Evolutionary conservation across 2,329 filamentous ascomycete species (phyloP), one percentile per base, ranked within the genome.

Genomic region (Beauveria caledonica): DNA sequence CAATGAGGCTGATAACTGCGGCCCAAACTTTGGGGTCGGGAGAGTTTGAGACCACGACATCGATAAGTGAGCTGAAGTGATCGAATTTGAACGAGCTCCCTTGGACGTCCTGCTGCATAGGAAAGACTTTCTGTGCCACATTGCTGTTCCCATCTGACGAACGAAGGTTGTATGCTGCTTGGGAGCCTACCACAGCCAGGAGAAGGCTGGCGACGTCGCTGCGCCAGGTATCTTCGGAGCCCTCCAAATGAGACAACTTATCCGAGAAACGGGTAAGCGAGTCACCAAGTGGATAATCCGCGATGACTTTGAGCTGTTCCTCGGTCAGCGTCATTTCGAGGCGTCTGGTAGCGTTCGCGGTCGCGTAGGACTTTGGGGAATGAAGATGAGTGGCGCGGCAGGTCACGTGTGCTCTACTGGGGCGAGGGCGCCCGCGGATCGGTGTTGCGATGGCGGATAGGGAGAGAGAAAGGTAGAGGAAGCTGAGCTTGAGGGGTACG

Each of bases 241-340:
- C 45, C 25, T 49, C 29, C 13, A 61, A 54, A 48, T 59, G 15
- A 15, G 21, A 11, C 51, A 48, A 36, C 49, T 61, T 17, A 7
- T 21, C 21, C 5, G 45, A 9, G 44, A 61, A 50, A 42, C 25
- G 25, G 27, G 42, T 17, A 7, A 63, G 36, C n/a, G 45, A 55
- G 23, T 60, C 55, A 61, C 53, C 21, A 19, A 63, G 59, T 29
- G 59, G 62, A 48, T 61, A 7, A 17, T 56, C 42, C 36, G 51
- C 49, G 44, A 63, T 63, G 27, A 63, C 46, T 7, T 56, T 61
- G 50, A 57, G 45, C 27, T 61, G 59, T 15, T 63, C 58, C 50
- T 61, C 49, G 40, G 13, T 59, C 33, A 63, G 59, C 21, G 55
- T 23, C 59, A 63, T 63, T 49, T 39, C 5, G 5, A 27, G 25